Percentiles rank a stretch among this genome's conserved stretches.
Conservation (phyloP, 495 filamentous ascomycete species). For the Pyrenopolyporus hunteri region DNA sequence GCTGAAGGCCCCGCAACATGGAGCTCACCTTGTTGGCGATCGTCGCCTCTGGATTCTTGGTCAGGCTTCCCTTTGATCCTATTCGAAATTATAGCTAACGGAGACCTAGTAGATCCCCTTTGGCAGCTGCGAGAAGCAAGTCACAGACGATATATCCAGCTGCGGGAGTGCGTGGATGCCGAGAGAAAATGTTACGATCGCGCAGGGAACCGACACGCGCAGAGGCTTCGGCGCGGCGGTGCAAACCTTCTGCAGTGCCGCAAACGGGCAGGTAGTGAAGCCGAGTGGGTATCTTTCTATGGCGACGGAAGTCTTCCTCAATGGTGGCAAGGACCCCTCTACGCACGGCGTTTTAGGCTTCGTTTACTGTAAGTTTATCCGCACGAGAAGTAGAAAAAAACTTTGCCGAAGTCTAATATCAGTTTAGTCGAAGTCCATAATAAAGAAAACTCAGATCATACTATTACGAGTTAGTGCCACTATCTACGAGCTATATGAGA, state of each 20-base stretch:
- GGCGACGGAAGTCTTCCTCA: conserved; percentile 42
- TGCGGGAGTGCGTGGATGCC: conserved; percentile 41
- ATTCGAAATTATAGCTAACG: neutral
- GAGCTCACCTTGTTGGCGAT: conserved; percentile 10
- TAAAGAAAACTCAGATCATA: conserved; percentile 37
- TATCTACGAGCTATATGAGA: neutral
- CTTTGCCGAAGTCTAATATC: conserved; percentile 1
- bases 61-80: neutral
- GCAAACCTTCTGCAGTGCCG: conserved; percentile 34
- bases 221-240: conserved; percentile 38
- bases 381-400: neutral
- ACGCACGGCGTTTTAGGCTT: conserved; percentile 38
- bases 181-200: conserved; percentile 37
- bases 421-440: conserved; percentile 42
- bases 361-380: conserved; percentile 37
- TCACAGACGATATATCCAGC: conserved; percentile 41
- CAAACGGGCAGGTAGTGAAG: conserved; percentile 34
- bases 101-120: conserved; percentile 7
- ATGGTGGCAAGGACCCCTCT: conserved; percentile 32
- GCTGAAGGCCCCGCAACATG: conserved; percentile 7
- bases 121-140: neutral
- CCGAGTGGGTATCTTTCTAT: conserved; percentile 38
- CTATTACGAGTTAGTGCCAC: conserved; percentile 33
- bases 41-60: conserved; percentile 13
- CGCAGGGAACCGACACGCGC: conserved; percentile 35